Evolutionary conservation across 2,329 filamentous ascomycete genomes (phyloP).

Genomic region (Ceratocystis albifundus): DNA sequence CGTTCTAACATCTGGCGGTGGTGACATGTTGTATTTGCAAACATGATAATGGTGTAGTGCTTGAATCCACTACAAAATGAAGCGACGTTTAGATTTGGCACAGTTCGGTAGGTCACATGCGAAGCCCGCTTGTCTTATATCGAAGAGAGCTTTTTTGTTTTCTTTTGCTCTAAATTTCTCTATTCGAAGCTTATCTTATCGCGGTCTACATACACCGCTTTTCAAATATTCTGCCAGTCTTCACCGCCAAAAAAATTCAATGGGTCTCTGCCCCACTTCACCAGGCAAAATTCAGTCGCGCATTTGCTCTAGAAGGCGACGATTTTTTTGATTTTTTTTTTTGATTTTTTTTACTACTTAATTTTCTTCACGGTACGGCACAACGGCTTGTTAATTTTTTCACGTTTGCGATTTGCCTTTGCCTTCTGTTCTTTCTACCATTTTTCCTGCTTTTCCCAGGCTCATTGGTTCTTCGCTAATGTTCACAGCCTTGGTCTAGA

Average conservation of each 20-base stretch:
- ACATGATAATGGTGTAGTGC: too few species aligned
- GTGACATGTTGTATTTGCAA: too few species aligned
- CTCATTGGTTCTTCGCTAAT: background rate
- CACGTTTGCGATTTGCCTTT: background rate
- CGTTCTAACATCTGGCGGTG: too few species aligned
- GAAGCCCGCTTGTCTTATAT: too few species aligned
- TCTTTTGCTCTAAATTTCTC: background rate
- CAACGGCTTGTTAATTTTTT: background rate
- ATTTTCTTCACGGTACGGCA: background rate
- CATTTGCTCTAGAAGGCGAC: conserved; percentile 5
- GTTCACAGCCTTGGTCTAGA: background rate
- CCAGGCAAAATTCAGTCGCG: conserved; percentile 19
- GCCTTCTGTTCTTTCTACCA: background rate
- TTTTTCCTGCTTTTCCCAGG: background rate
- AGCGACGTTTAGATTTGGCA: too few species aligned
- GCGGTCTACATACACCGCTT: conserved; percentile 14
- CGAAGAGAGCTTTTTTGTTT: background rate
- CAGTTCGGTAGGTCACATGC: too few species aligned
- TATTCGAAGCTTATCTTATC: conserved; percentile 8
- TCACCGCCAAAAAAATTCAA: conserved; percentile 38
- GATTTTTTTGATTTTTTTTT: conserved; percentile 6
- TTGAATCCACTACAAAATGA: too few species aligned
- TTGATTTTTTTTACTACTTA: background rate
- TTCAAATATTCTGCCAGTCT: conserved; percentile 32
- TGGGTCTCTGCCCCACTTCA: conserved; percentile 23